Base-by-base conservation (phyloP, 1,139 yeast genomes). In the Taiozyma sp. region DNA sequence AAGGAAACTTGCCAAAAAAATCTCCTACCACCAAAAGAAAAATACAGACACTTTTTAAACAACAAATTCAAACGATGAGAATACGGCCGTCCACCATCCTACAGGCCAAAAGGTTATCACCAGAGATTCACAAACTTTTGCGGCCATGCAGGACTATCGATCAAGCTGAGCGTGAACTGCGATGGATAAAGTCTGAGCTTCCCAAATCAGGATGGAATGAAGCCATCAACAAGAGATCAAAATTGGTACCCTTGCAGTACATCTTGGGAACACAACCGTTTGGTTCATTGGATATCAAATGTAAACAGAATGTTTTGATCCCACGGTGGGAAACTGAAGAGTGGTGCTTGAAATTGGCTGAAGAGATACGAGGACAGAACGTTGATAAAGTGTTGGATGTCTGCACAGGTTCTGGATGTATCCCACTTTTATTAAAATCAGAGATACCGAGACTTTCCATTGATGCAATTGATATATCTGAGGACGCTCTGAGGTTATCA, bases 321-420 rank as follows among this genome's bases (percentile, higher is more conserved):
- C 99, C 99, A 0, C 70, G 99, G 48, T 84, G 96, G 87, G 99
- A 93, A 64, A 93, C 99, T 0, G 98, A 93, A 64, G 97, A 90
- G 61, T 92, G 98, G 98, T 74, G 79, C 8, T 39, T 70, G 34
- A 74, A 73, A 69, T 73, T 0, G 54, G 57, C 0, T 39, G 63
- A 53, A 24, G 48, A 32, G 48, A 50, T 43, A 24, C 29, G 27
- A 29, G 32, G 42, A 28, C 38, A 40, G n/a, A 27, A 43, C 29
- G 46, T 41, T 23, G 3, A 54, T 44, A 46, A 42, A 28, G 44
- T 55, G 1, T 59, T 87, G 8, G 99, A 93, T 68, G 76, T 89
- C 27, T 92, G 98, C 61, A 83, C 97, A 0, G 99, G 99, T 0
- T 74, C 95, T 0, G 99, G 98, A 0, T 93, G 99, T 64, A 80